Evolutionary conservation across 345 rosid species (phyloP).

Genomic region (Euphorbia lathyris): DNA sequence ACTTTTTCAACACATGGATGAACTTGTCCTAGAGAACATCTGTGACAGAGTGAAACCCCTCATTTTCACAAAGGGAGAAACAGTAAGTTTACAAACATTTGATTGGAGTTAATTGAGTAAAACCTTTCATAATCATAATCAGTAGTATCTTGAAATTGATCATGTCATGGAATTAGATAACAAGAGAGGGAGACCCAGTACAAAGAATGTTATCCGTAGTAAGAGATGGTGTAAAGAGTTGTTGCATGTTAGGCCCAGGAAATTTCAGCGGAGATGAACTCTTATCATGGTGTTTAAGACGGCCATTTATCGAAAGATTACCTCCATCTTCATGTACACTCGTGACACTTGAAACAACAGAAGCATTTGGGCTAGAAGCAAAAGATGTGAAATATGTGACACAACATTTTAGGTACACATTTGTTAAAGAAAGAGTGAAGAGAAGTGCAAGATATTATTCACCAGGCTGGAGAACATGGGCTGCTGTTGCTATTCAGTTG

Average conservation of each 20-base stretch:
- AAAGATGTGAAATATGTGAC: slow-evolving; percentile 88
- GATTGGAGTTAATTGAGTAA: no score
- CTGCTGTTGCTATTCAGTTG: slow-evolving; percentile 88
- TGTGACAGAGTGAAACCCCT: slow-evolving; percentile 90
- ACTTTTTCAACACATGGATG: slow-evolving; percentile 92
- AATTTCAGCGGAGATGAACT: slow-evolving; percentile 98
- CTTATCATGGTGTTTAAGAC: slow-evolving; percentile 81
- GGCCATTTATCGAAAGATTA: slow-evolving; percentile 81
- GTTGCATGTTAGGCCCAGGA: slow-evolving; percentile 97
- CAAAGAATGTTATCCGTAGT: slow-evolving; percentile 92
- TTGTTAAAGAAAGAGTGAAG: slow-evolving; percentile 82
- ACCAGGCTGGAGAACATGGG: slow-evolving; percentile 99
- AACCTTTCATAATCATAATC: no score
- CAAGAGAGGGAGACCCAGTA: slow-evolving; percentile 92
- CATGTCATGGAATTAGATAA: slow-evolving; percentile 63
- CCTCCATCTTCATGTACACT: slow-evolving; percentile 88
- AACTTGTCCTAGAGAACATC: slow-evolving; percentile 83
- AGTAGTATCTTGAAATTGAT: no score
- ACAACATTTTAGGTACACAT: slow-evolving; percentile 92
- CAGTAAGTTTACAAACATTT: no score
- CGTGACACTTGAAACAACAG: slow-evolving; percentile 81
- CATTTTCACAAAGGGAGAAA: slow-evolving; percentile 93
- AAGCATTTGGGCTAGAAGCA: slow-evolving; percentile 89
- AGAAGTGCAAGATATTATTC: slow-evolving; percentile 93
- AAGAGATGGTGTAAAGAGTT: slow-evolving; percentile 81